Percentiles rank a stretch among this genome's conserved stretches.
Evolutionary conservation across 163 green algal genomes (phyloP).

Genomic region (Chloromonas sp.): DNA sequence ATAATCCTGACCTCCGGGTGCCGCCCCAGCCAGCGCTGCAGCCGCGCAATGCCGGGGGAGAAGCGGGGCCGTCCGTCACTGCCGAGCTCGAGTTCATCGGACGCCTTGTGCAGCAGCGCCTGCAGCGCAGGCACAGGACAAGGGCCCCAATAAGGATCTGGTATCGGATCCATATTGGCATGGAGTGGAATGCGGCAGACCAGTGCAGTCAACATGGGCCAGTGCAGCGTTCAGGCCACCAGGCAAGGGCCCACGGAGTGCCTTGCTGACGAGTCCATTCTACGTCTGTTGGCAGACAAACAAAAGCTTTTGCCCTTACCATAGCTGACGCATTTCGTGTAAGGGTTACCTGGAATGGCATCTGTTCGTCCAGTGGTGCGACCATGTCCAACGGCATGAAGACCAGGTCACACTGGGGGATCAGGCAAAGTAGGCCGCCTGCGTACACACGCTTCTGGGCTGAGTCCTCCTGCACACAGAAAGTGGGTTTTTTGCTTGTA

Average conservation of each 20-base stretch:
- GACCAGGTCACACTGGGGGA: conserved; percentile 7
- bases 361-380: conserved; percentile 9
- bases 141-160: too few species aligned
- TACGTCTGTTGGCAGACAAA: too few species aligned
- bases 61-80: conserved; percentile 7
- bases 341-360: conserved; percentile 14
- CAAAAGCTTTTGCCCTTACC: too few species aligned
- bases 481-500: too few species aligned
- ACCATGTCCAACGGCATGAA: conserved; percentile 47
- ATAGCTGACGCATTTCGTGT: too few species aligned
- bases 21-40: conserved; percentile 15
- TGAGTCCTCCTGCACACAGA: too few species aligned
- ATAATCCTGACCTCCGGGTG: conserved; percentile 21
- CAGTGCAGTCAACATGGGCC: too few species aligned
- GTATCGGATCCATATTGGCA: too few species aligned
- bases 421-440: neutral
- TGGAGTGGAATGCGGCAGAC: too few species aligned
- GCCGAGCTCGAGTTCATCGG: conserved; percentile 43
- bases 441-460: neutral
- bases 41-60: conserved; percentile 13
- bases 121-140: conserved; percentile 10
- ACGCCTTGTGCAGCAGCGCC: conserved; percentile 59
- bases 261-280: too few species aligned
- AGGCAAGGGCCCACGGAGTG: too few species aligned
- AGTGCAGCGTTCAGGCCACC: too few species aligned